Conservation (phyloP, 352 stramenopile genomes). For the Phytopythium aichiense region DNA sequence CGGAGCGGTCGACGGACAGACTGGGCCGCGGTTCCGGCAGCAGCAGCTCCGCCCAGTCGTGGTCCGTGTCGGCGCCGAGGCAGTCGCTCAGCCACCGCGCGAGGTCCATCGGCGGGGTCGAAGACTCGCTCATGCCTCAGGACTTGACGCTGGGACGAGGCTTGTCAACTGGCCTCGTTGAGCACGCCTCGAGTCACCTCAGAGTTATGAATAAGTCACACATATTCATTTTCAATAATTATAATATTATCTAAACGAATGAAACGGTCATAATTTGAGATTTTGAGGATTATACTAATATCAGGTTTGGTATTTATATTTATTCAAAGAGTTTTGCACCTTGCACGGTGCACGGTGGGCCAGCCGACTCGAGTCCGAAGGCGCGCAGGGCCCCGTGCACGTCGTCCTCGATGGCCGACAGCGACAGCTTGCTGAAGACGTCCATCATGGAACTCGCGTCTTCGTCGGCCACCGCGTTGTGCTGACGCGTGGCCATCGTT, state of each 20-base stretch:
- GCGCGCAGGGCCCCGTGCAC: not conserved
- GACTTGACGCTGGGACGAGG: too few relatives aligned
- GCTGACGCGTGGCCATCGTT: not conserved
- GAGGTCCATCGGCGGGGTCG: not conserved
- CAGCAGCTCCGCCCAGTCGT: not conserved
- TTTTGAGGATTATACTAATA: not conserved
- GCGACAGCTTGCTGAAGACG: not conserved
- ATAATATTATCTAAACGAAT: too few relatives aligned
- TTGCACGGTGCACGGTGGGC: too few relatives aligned
- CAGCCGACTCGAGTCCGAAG: not conserved
- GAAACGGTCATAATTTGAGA: too few relatives aligned
- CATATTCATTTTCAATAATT: too few relatives aligned
- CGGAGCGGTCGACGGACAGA: not conserved
- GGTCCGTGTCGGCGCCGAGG: not conserved
- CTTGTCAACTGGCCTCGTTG: too few relatives aligned
- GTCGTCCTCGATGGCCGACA: constrained; percentile 1
- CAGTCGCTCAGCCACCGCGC: not conserved
- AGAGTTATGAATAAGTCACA: too few relatives aligned
- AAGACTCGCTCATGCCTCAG: not conserved
- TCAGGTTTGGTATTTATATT: not conserved
- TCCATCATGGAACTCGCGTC: not conserved
- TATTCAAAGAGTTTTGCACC: too few relatives aligned
- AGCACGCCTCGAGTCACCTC: too few relatives aligned
- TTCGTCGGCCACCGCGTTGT: not conserved
- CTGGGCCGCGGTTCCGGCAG: too few relatives aligned